phyloP scores from a whole-genome alignment of 768 basidiomycete species.

The Postia placenta region DNA sequence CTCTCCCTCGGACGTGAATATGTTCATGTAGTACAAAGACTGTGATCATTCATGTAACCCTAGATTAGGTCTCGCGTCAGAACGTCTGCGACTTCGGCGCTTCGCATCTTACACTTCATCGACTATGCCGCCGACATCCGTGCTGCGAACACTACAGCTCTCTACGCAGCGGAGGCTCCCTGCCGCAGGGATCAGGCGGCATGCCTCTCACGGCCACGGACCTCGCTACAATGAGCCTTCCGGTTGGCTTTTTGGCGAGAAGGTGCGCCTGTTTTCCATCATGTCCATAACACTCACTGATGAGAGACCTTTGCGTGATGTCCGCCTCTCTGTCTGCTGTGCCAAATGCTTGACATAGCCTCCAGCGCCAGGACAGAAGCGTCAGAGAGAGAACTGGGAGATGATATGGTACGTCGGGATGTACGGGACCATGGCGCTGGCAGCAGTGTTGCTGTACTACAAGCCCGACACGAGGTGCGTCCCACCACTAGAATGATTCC shows the following conservation, averaged over 20 bases:
- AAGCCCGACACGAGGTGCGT: conserved; percentile 87
- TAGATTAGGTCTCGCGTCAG: background rate
- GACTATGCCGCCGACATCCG: conserved; percentile 41
- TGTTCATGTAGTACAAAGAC: background rate
- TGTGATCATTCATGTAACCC: background rate
- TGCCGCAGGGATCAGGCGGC: conserved; percentile 18
- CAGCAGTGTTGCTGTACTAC: conserved; percentile 74
- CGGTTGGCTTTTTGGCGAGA: conserved; percentile 85
- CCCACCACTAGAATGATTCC: background rate
- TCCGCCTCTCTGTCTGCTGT: background rate
- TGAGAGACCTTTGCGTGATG: background rate
- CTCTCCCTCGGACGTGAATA: conserved; percentile 3
- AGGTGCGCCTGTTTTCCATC: conserved; percentile 40
- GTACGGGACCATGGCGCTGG: conserved; percentile 81
- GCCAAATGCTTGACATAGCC: conserved; percentile 40
- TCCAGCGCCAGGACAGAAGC: conserved; percentile 71
- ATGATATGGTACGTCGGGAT: conserved; percentile 86
- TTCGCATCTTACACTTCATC: background rate
- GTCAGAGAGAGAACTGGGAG: conserved; percentile 89
- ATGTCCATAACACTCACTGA: background rate
- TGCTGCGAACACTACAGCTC: conserved; percentile 35
- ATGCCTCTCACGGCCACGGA: conserved; percentile 70
- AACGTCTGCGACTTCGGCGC: background rate
- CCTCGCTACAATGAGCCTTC: conserved; percentile 87
- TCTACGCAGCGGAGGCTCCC: conserved; percentile 23